Evolutionary conservation across 2,329 filamentous ascomycete genomes (phyloP).

Genomic region (Cordyceps fumosorosea): DNA sequence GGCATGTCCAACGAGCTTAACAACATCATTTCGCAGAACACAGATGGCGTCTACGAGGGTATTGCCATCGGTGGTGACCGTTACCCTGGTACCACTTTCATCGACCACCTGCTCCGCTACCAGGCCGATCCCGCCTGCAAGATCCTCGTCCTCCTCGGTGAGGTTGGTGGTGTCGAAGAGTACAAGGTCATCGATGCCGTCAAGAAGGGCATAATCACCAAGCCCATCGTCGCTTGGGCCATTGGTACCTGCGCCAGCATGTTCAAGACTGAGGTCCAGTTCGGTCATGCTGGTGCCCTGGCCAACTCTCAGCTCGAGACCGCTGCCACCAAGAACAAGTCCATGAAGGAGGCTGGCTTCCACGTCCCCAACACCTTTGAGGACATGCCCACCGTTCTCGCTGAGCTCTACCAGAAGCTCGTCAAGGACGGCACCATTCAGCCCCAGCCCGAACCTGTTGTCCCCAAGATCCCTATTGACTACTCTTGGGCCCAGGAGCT

Average conservation of each 20-base stretch:
- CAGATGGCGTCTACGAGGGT: constrained; percentile 98
- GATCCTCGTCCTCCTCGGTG: constrained; percentile 90
- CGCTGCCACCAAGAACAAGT: constrained; percentile 91
- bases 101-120: constrained; percentile 95
- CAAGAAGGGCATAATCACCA: constrained; percentile 89
- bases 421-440: constrained; percentile 79
- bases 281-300: constrained; percentile 96
- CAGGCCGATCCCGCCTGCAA: constrained; percentile 97
- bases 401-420: constrained; percentile 79
- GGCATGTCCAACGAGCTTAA: constrained; percentile 99
- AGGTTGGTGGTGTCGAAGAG: constrained; percentile 98
- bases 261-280: constrained; percentile 99
- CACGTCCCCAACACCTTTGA: constrained; percentile 94
- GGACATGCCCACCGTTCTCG: constrained; percentile 75
- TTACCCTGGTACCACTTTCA: constrained; percentile 98
- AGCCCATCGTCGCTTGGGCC: constrained; percentile 98
- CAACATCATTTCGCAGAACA: constrained; percentile 96
- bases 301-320: constrained; percentile 99
- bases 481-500: constrained; percentile 99
- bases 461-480: constrained; percentile 99
- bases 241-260: constrained; percentile 99
- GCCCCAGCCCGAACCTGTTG: constrained; percentile 79
- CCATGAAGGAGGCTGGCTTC: constrained; percentile 92
- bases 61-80: constrained; percentile 98
- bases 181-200: constrained; percentile 99